Conservation (phyloP, 352 stramenopile genomes). For the Pilasporangium apinafurcum region DNA sequence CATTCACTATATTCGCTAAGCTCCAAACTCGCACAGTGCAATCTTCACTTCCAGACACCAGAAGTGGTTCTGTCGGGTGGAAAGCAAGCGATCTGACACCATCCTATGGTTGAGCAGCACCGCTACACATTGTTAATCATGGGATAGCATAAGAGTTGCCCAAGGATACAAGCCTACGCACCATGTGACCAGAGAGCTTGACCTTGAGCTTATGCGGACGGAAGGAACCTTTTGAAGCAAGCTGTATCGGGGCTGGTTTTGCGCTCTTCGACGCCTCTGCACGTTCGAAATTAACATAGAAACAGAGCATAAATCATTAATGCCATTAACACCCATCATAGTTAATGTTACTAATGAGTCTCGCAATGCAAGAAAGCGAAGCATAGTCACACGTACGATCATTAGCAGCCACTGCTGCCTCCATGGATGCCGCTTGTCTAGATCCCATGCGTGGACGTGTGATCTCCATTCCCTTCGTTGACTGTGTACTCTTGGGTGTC, state of each 20-base stretch:
- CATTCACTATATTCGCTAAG: conserved; percentile 44
- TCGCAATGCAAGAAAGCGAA: conserved; percentile 1
- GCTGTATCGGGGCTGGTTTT: conserved; percentile 37
- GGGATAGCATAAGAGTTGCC: neutral
- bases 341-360: neutral
- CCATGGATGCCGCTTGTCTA: conserved; percentile 27
- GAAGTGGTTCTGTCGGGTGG: conserved; percentile 72
- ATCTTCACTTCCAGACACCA: conserved; percentile 83
- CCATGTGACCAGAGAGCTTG: conserved; percentile 81
- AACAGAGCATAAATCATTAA: too few species aligned
- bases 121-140: neutral
- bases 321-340: too few species aligned
- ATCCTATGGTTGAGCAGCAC: conserved; percentile 30
- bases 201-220: conserved; percentile 79
- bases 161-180: conserved; percentile 10
- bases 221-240: conserved; percentile 60
- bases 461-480: conserved; percentile 65
- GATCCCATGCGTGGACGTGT: conserved; percentile 71
- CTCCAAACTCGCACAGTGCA: conserved; percentile 86
- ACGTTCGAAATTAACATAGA: neutral
- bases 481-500: conserved; percentile 26
- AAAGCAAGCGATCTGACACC: conserved; percentile 70
- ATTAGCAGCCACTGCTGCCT: conserved; percentile 17
- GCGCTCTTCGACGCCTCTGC: conserved; percentile 23
- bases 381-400: conserved; percentile 16